Evolutionary conservation across 108 stramenopile genomes (phyloP), one percentile per base, ranked within the genome.

Genomic region (Discostella stelligeroides): DNA sequence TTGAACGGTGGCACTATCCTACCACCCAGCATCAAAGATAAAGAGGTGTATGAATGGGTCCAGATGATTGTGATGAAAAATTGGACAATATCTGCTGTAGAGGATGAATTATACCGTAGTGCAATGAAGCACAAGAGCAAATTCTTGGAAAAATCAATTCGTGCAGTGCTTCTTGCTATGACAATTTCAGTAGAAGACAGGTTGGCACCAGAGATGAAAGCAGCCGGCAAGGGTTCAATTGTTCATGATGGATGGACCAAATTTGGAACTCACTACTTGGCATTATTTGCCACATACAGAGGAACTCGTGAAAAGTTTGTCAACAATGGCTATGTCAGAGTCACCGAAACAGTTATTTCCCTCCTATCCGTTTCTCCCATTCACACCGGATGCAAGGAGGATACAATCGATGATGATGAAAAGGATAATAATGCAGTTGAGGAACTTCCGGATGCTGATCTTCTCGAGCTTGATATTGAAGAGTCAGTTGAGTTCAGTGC

Each of bases 171-270:
- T n/a, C n/a, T n/a, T 63, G 61, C 41, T 9, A 63, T 63, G 61
- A 63, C 61, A 39, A 9, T 40, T 41, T 7, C 18, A 18, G 61
- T 63, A 41, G 61, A 63, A 63, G 23, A 18, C 9, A 11, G 9
- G 8, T 20, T 63, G 21, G 18, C 61, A 8, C 12, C 40, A 18
- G 61, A 63, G 20, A 63, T 63, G 61, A 41, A 43, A 10, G 39
- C 14, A 41, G 61, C 61, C 21, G 61, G 61, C 13, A 43, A 28
- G 17, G 61, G 61, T 13, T 43, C 41, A 8, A 63, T 63, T 43
- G 23, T 63, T 15, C 61, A 63, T 43, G 61, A 63, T 63, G 61
- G 41, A 39, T 63, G 61, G 61, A 63, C 61, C 8, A 63, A 63
- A 17, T 63, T 63, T 63, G 61, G 61, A 7, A 43, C 41, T 8